phyloP scores from a whole-genome alignment of 495 filamentous ascomycete genomes.

The Darksidea phi region DNA sequence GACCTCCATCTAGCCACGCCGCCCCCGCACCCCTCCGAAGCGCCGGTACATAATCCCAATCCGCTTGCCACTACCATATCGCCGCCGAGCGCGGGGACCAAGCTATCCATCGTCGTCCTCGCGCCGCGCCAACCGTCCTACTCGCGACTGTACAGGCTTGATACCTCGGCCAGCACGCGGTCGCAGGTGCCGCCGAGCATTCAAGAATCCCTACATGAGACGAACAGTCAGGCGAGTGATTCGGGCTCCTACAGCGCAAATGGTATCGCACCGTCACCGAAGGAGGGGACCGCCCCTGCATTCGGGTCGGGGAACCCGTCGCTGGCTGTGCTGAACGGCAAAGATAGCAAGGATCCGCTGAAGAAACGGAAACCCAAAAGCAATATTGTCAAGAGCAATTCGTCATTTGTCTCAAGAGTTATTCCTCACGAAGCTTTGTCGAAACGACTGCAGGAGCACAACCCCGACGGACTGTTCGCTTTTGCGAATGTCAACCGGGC shows the following conservation, averaged over 20 bases:
- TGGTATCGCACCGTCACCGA: constrained; percentile 33
- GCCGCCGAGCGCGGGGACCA: constrained; percentile 82
- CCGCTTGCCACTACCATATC: constrained; percentile 80
- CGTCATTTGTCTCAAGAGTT: constrained; percentile 92
- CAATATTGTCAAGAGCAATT: constrained; percentile 97
- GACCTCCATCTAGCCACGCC: constrained; percentile 90
- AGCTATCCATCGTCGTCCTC: constrained; percentile 71
- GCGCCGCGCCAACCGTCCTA: constrained; percentile 60
- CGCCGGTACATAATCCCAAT: constrained; percentile 79
- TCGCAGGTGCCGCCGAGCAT: constrained; percentile 47
- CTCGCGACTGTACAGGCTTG: constrained; percentile 52
- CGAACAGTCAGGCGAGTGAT: constrained; percentile 40
- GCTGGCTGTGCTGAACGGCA: constrained; percentile 51
- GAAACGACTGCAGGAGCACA: constrained; percentile 76
- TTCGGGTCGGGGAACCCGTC: constrained; percentile 88
- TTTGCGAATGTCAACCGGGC: constrained; percentile 95
- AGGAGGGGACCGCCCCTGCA: constrained; percentile 52
- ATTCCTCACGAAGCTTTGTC: constrained; percentile 78
- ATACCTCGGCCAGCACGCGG: constrained; percentile 47
- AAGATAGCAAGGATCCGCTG: constrained; percentile 65
- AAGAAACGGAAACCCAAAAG: constrained; percentile 92
- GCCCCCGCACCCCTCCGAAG: constrained; percentile 91
- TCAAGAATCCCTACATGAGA: constrained; percentile 40
- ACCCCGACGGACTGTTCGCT: constrained; percentile 74
- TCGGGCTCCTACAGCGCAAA: constrained; percentile 36